These are phyloP conservation scores for Teunomyces gatunensis DNA, from an alignment of 805 yeast genomes.

Conservation along the genomic window DNA sequence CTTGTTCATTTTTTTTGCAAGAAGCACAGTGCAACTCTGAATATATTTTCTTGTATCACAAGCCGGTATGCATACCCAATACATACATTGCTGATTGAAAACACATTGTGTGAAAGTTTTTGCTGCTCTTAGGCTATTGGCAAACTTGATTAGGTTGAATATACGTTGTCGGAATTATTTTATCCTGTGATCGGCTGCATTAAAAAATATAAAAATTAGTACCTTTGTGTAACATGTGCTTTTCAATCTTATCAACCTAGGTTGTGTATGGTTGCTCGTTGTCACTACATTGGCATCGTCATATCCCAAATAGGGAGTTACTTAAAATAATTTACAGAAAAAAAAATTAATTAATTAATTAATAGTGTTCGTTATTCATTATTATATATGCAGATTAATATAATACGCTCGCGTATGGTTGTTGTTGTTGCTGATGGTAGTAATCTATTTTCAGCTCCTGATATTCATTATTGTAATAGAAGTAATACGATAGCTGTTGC, in stretches of 20 bases:
- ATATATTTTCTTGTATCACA: neutral
- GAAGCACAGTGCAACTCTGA: constrained; percentile 1
- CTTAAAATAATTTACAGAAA: neutral
- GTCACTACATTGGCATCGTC: neutral
- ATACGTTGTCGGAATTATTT: neutral
- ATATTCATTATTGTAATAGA: neutral
- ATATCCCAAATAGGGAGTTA: neutral
- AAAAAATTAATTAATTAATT: neutral
- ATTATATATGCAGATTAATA: constrained; percentile 3
- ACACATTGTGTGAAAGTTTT: too few species aligned
- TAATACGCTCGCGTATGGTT: neutral
- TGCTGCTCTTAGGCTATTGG: neutral
- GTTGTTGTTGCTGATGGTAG: neutral
- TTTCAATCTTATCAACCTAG: neutral
- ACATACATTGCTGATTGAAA: neutral
- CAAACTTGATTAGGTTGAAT: neutral
- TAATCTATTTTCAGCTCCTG: neutral
- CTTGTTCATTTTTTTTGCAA: neutral
- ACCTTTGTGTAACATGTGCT: neutral
- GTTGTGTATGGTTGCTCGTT: neutral
- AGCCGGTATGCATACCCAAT: neutral
- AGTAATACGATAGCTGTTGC: neutral
- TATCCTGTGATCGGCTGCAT: neutral
- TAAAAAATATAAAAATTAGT: neutral
- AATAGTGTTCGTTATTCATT: constrained; percentile 2